A percentile compares a stretch with the other conserved stretches of the same genome.
These are phyloP conservation scores for Ambrosiella xylebori DNA, from an alignment of 2,329 filamentous ascomycete genomes.

Conservation along the genomic window DNA sequence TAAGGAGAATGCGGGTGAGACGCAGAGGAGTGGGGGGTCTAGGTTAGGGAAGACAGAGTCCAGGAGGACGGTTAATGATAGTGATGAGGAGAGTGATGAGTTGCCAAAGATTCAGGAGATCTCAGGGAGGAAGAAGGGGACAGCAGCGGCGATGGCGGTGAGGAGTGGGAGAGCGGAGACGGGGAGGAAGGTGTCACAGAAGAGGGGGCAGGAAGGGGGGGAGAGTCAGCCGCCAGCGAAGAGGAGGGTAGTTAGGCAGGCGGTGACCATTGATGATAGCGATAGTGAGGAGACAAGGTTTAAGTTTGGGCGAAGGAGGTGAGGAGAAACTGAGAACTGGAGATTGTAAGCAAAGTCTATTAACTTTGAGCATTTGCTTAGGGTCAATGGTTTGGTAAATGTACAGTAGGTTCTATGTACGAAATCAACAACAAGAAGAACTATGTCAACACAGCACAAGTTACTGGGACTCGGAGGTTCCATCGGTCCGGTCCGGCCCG, in stretches of 20 bases:
- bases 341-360: too few relatives aligned
- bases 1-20: not conserved
- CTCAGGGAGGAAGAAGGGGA: not conserved
- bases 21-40: not conserved
- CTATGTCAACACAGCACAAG: too few relatives aligned
- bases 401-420: too few relatives aligned
- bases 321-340: not conserved
- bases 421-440: not conserved
- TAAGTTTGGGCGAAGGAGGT: constrained; percentile 35
- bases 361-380: too few relatives aligned
- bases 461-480: too few relatives aligned
- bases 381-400: too few relatives aligned
- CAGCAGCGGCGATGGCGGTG: not conserved
- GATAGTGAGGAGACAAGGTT: constrained; percentile 38
- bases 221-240: constrained; percentile 7
- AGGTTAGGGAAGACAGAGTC: constrained; percentile 10
- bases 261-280: constrained; percentile 22
- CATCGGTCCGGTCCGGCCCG: too few relatives aligned
- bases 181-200: not conserved
- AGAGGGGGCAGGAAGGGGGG: not conserved
- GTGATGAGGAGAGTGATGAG: constrained; percentile 20
- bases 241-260: constrained; percentile 19
- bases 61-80: constrained; percentile 15
- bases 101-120: constrained; percentile 9
- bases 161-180: not conserved